A percentile compares a stretch with the other conserved stretches of the same genome.
Evolutionary conservation across 306 rosid species (phyloP).

Genomic region (Malus asiatica): DNA sequence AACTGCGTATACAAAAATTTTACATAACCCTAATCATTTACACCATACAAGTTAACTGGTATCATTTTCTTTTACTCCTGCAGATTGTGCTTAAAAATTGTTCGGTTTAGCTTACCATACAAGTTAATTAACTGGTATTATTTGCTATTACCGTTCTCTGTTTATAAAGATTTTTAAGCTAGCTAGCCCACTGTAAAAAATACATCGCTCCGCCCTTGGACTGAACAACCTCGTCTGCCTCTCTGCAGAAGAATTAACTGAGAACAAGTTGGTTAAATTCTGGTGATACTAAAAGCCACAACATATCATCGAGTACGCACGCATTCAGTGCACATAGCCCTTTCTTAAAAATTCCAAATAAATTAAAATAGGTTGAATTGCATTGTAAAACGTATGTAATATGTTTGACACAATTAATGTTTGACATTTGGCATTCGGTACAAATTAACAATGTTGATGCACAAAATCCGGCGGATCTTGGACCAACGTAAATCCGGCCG

Average conservation of each 20-base stretch:
- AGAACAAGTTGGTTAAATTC: not conserved
- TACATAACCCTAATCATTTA: no score
- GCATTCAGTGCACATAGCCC: not conserved
- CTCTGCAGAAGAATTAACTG: not conserved
- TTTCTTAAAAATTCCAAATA: not conserved
- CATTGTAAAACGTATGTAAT: not conserved
- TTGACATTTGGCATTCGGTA: constrained; percentile 28
- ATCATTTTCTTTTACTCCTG: not conserved
- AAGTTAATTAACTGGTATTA: not conserved
- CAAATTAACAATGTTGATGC: not conserved
- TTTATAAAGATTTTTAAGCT: no score
- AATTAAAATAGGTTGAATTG: not conserved
- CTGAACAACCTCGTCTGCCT: not conserved
- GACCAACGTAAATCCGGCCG: no score
- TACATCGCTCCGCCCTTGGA: not conserved
- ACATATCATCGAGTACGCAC: not conserved
- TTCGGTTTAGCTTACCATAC: not conserved
- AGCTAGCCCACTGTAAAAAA: no score
- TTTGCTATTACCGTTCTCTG: no score
- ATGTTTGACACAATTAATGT: constrained; percentile 1
- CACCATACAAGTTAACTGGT: no score
- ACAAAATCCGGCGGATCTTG: no score
- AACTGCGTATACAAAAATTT: no score
- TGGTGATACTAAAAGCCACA: not conserved
- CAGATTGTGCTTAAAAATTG: not conserved